Conservation (phyloP, 78 protist species). For the Cavenderia fasciculata region DNA sequence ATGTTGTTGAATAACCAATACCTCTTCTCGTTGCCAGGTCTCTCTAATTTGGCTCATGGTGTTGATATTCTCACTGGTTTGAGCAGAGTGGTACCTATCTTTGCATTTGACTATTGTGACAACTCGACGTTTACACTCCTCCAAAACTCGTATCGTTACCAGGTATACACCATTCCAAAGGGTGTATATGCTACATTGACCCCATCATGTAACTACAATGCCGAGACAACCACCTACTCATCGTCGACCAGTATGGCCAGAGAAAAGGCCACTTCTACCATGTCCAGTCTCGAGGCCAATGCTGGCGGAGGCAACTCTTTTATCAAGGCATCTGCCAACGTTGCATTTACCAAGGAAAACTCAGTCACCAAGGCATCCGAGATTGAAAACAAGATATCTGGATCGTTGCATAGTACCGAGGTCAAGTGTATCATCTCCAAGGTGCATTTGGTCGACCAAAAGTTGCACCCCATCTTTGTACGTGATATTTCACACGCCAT, state of each 20-base stretch:
- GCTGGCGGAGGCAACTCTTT: not conserved
- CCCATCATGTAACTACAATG: not conserved
- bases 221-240: not conserved
- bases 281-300: not conserved
- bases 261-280: not conserved
- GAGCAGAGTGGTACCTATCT: not conserved
- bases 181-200: not conserved
- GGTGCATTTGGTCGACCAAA: not conserved
- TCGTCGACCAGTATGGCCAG: not conserved
- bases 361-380: not conserved
- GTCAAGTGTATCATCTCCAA: not conserved
- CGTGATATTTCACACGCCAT: not conserved
- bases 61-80: not conserved
- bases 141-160: not conserved
- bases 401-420: not conserved
- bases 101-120: constrained; percentile 7
- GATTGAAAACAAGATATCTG: not conserved
- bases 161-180: not conserved
- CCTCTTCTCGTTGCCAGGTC: constrained; percentile 15
- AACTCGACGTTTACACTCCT: not conserved
- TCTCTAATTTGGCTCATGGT: not conserved
- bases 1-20: not conserved
- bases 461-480: not conserved
- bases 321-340: not conserved
- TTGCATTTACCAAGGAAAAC: not conserved